Evolutionary conservation across 306 rosid genomes (phyloP).

Genomic region (Castanospermum australe): DNA sequence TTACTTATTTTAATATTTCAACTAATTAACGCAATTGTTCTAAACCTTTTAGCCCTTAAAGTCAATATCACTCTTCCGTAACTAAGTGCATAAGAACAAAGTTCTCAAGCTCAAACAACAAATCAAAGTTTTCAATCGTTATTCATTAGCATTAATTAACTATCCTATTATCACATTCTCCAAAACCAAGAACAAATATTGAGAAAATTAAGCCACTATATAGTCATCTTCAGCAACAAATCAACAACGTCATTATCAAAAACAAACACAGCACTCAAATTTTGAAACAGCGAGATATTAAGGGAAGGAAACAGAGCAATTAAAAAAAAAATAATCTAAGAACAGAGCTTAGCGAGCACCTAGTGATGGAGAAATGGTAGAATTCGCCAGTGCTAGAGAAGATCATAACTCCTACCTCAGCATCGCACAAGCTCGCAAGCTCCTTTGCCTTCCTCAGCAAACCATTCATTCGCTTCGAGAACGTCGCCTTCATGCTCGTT

Average conservation of each 20-base stretch:
- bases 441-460: slow-evolving; percentile 92
- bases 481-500: slow-evolving; percentile 87
- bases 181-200: background rate
- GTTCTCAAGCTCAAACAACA: background rate
- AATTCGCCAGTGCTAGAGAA: slow-evolving; percentile 92
- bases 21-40: background rate
- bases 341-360: slow-evolving; percentile 41
- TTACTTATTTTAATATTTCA: background rate
- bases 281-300: background rate
- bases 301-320: background rate
- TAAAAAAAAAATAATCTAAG: slow-evolving; percentile 15
- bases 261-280: background rate
- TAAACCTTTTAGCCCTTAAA: background rate
- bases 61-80: background rate
- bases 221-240: background rate
- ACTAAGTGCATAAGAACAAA: background rate
- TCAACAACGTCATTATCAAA: background rate
- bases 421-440: slow-evolving; percentile 87
- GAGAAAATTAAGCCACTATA: background rate
- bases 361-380: slow-evolving; percentile 77
- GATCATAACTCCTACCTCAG: slow-evolving; percentile 86
- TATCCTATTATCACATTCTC: background rate
- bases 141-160: background rate
- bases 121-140: background rate
- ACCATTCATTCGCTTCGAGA: slow-evolving; percentile 84